Evolutionary conservation across 768 basidiomycete species (phyloP).

Genomic region (Phaeotremella skinneri): DNA sequence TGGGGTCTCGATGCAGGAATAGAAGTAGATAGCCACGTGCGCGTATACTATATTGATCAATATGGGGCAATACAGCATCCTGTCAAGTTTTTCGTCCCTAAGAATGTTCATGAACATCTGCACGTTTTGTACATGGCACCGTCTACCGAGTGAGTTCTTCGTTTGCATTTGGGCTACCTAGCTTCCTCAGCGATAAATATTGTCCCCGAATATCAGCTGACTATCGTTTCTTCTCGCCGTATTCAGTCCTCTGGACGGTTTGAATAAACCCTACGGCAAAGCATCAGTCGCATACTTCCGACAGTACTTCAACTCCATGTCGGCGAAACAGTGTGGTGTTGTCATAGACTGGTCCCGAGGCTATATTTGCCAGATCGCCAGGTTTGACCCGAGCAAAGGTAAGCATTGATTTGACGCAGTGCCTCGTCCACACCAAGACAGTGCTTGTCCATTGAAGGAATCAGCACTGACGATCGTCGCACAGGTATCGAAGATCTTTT

Average conservation of each 20-base stretch:
- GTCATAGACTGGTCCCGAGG: constrained; percentile 59
- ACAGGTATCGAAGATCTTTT: constrained; percentile 49
- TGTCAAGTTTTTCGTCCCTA: constrained; percentile 89
- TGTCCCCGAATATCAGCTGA: background rate
- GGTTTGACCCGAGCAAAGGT: constrained; percentile 87
- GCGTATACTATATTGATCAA: too few species aligned
- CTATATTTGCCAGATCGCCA: constrained; percentile 87
- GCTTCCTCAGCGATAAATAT: background rate
- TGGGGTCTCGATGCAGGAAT: too few species aligned
- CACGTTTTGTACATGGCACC: constrained; percentile 49
- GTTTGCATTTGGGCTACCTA: background rate
- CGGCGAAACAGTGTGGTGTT: constrained; percentile 45
- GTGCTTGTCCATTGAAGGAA: too few species aligned
- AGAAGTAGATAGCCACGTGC: too few species aligned
- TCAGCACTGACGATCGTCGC: background rate
- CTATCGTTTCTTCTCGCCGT: constrained; percentile 49
- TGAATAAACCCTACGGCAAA: constrained; percentile 76
- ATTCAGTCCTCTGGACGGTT: constrained; percentile 68
- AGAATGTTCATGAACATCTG: constrained; percentile 64
- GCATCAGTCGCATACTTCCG: constrained; percentile 43
- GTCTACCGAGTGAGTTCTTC: constrained; percentile 28
- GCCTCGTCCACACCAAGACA: too few species aligned
- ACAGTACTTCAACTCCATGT: constrained; percentile 45
- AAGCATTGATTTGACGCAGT: constrained; percentile 49
- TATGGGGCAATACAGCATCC: constrained; percentile 60